Percentiles rank a stretch among this genome's conserved stretches.
These are phyloP conservation scores for Myriosclerotinia curreyana DNA, from an alignment of 2,329 filamentous ascomycete species.

Conservation along the genomic window DNA sequence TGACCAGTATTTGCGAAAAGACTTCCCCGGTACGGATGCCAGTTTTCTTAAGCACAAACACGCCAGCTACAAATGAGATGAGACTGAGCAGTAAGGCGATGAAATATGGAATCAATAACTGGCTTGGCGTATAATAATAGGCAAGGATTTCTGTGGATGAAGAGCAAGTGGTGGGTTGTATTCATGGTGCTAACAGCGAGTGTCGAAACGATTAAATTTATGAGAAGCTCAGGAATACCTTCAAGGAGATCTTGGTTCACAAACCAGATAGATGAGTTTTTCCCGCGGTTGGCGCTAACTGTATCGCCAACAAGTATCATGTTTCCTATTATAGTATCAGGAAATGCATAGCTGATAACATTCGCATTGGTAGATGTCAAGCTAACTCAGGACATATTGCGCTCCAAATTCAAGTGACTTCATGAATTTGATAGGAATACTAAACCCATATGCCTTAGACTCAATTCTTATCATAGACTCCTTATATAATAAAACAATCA, in stretches of 20 bases:
- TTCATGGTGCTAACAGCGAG: not conserved
- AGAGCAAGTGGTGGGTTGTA: not conserved
- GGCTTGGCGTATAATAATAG: not conserved
- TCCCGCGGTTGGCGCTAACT: not conserved
- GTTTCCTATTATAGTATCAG: not conserved
- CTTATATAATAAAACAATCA: not conserved
- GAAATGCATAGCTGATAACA: no score
- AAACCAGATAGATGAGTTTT: not conserved
- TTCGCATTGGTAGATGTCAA: no score
- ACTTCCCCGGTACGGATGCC: not conserved
- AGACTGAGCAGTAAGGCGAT: not conserved
- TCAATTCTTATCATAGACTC: not conserved
- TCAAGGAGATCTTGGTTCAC: not conserved
- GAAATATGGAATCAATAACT: not conserved
- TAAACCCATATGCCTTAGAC: not conserved
- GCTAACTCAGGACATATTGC: no score
- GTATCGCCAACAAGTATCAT: not conserved
- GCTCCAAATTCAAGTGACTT: no score
- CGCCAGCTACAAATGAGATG: not conserved
- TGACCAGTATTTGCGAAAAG: conserved; percentile 6
- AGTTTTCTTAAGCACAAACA: not conserved
- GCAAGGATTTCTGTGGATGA: not conserved
- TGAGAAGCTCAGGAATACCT: conserved; percentile 4
- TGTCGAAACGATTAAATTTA: not conserved
- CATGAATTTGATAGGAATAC: no score